Base-by-base conservation (phyloP, 805 yeast genomes). In the Kodamaea jinghongensis region DNA sequence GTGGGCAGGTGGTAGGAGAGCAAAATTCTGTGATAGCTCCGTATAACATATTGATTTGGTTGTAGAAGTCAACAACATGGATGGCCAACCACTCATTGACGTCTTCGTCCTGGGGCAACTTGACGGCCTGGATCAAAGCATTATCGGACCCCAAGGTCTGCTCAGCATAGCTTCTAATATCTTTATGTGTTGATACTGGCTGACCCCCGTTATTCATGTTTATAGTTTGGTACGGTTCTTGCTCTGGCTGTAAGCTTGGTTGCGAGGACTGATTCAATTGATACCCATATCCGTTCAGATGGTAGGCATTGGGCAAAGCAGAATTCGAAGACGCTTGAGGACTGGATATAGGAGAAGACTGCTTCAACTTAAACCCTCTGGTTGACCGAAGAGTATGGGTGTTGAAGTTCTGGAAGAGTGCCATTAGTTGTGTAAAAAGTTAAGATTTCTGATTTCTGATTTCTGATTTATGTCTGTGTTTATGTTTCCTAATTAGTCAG, bases 1-100 rank as follows among this genome's bases (percentile, higher is more conserved):
- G 70, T 2, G 99, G 98, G 60, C 99, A 93, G 2, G 95, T 76
- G n/a, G 69, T 62, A 2, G 98, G 97, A 0, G 97, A 88, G 61
- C 99, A 93, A 56, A 93, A 90, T 64, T 89, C 96, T 1, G 98
- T 91, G 48, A 93, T 86, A 3, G 97, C 81, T 7, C 97, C 96
- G 53, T 93, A 91, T 6, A 91, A 70, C 99, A 91, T 93, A 63
- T 91, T 91, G 49, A 91, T 83, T 60, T 91, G 99, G 60, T 90
- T 90, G 66, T 86, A 91, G 58, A 91, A 93, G 61, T 91, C 98
- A 12, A 90, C 97, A n/a, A 91, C 93, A 59, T 91, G 96, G 9
- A 90, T 95, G 0, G 99, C 98, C 41, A 91, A 65, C 99, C 99
- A 91, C 60, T 91, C 99, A 52, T 84, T 83, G 40, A 81, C 57